Evolutionary conservation across 306 rosid genomes (phyloP), one percentile per base, ranked within the genome.

Genomic region (Rosa multiflora): DNA sequence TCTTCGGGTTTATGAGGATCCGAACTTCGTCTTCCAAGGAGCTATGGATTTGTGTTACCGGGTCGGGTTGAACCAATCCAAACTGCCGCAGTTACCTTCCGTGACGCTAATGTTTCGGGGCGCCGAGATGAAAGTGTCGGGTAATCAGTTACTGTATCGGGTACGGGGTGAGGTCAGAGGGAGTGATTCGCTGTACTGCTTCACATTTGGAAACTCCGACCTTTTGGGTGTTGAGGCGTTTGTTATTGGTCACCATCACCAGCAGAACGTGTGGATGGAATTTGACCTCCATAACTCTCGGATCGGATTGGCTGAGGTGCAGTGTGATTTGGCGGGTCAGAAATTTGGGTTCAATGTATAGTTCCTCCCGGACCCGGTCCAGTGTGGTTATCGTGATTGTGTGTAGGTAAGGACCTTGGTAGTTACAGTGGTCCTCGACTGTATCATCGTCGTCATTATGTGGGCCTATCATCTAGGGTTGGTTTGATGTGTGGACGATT

Each of bases 161-260:
- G 89, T 91, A 1, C 89, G 93, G 10, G 88, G 77, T 32, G 73
- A 79, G 29, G 63, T 70, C 0, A 53, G 83, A 14, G 94, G 90
- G 21, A 84, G 69, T 67, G 96, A 91, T 82, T 80, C 86, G 6
- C 88, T 94, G 20, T 81, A 84, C 26, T 94, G 98, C 82, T 91
- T 94, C 69, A 89, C 98, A 1, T 94, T 91, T 70, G 98, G 98
- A 67, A 94, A 91, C 73, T 91, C 98, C 1, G 98, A 94, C 79
- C 73, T 94, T 1, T 39, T 94, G 9, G 97, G 98, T 0, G 91
- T 88, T 11, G 98, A 94, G 82, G 90, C 94, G 17, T 94, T 73
- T 21, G 86, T 94, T 48, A 91, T 94, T 35, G 98, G 98, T 5
- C 97, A 91, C 70, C 92, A 89, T 70, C 98, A 94, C 69, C 98